These are phyloP conservation scores for Trametes sp. DNA, from an alignment of 1,284 basidiomycete species.

Conservation along the genomic window DNA sequence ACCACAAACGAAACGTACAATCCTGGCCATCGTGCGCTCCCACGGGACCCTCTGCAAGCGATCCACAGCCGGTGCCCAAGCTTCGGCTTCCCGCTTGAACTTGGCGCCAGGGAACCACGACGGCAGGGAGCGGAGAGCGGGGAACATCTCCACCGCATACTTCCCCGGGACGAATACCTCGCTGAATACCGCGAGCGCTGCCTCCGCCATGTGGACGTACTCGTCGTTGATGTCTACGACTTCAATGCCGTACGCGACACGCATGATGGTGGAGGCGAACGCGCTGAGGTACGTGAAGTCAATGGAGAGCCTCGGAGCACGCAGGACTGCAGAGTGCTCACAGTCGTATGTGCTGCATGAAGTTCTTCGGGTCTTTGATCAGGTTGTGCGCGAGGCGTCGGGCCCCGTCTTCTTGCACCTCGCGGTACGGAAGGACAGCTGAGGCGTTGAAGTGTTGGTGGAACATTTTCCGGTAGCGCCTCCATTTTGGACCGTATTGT, in stretches of 20 bases:
- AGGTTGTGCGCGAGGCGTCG: background rate
- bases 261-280: slow-evolving; percentile 30
- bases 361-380: background rate
- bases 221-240: slow-evolving; percentile 34
- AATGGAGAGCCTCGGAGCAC: too few species aligned
- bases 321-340: background rate
- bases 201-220: slow-evolving; percentile 14
- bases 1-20: too few species aligned
- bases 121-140: slow-evolving; percentile 23
- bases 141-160: slow-evolving; percentile 31
- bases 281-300: too few species aligned
- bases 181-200: slow-evolving; percentile 8
- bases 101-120: slow-evolving; percentile 28
- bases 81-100: slow-evolving; percentile 18
- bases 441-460: slow-evolving; percentile 18
- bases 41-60: too few species aligned
- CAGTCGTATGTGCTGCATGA: slow-evolving; percentile 9
- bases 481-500: slow-evolving; percentile 20
- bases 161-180: slow-evolving; percentile 19
- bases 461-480: slow-evolving; percentile 18
- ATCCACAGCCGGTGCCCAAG: background rate
- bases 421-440: slow-evolving; percentile 7
- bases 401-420: background rate
- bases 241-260: slow-evolving; percentile 42
- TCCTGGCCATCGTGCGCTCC: too few species aligned